Evolutionary conservation across 2,329 filamentous ascomycete genomes (phyloP).

Genomic region (Leptographium lundbergii): DNA sequence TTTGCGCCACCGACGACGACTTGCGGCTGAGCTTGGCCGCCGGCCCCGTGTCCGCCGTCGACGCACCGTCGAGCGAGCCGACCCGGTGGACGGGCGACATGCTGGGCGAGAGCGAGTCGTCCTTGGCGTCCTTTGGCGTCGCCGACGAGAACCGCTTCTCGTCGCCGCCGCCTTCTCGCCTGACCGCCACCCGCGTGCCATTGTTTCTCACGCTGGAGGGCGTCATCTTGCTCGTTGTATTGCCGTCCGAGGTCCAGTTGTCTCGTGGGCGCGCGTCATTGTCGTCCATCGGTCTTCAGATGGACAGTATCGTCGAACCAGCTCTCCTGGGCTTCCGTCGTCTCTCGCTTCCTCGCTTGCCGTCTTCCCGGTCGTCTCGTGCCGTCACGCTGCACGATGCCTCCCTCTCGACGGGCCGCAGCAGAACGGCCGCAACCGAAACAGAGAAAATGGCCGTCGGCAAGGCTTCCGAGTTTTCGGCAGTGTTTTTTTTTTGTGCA

Average conservation of each 20-base stretch:
- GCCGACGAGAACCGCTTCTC: conserved; percentile 14
- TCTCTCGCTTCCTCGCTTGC: too few species aligned
- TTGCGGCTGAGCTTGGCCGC: conserved; percentile 61
- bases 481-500: too few species aligned
- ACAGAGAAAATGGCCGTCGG: too few species aligned
- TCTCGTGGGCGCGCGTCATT: background rate
- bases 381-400: too few species aligned
- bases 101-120: conserved; percentile 26
- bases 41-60: conserved; percentile 36
- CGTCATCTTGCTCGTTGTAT: background rate
- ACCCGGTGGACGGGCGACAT: conserved; percentile 33
- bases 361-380: too few species aligned
- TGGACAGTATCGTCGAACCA: background rate
- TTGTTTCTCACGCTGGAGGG: conserved; percentile 9
- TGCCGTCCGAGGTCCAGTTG: background rate
- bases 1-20: conserved; percentile 43
- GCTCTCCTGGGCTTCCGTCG: too few species aligned
- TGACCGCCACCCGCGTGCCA: conserved; percentile 4
- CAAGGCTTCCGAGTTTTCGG: too few species aligned
- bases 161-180: conserved; percentile 21
- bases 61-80: conserved; percentile 30
- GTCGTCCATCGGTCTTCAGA: background rate
- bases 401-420: too few species aligned
- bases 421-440: too few species aligned
- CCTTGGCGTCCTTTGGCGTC: conserved; percentile 27